phyloP scores from a whole-genome alignment of 805 yeast species.

The Wickerhamomyces chaumierensis region DNA sequence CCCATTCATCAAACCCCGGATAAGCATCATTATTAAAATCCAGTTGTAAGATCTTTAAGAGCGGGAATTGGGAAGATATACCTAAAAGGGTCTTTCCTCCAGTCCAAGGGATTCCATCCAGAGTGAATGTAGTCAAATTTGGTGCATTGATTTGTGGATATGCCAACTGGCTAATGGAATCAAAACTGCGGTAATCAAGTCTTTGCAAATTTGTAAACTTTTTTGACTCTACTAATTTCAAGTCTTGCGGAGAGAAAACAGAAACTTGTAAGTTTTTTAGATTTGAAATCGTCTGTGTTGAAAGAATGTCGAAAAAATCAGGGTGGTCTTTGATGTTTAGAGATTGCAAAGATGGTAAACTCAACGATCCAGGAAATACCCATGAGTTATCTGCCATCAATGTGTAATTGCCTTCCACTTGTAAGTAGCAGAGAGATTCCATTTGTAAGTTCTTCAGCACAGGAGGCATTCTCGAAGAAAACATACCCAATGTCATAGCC shows the following conservation, averaged over 20 bases:
- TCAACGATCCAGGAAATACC: neutral
- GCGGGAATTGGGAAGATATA: neutral
- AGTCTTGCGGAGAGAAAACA: neutral
- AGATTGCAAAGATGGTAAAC: neutral
- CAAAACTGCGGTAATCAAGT: neutral
- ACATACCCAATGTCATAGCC: too few relatives aligned
- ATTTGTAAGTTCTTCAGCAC: too few relatives aligned
- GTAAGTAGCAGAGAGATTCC: neutral
- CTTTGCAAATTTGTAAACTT: neutral
- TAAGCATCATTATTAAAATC: neutral
- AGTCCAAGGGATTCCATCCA: neutral
- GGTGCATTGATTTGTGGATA: neutral
- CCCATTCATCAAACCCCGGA: neutral
- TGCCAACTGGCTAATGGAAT: neutral
- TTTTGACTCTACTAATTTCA: neutral
- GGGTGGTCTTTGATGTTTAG: neutral
- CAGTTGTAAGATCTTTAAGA: neutral
- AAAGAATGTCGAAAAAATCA: neutral
- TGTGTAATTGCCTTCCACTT: neutral
- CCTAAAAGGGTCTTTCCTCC: neutral
- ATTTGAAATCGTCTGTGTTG: neutral
- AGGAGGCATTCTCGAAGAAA: neutral
- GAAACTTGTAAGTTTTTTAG: neutral
- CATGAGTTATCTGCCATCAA: neutral
- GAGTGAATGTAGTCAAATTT: neutral